These are phyloP conservation scores for Talinum fruticosum DNA, from an alignment of 148 eudicot genomes.

Conservation along the genomic window DNA sequence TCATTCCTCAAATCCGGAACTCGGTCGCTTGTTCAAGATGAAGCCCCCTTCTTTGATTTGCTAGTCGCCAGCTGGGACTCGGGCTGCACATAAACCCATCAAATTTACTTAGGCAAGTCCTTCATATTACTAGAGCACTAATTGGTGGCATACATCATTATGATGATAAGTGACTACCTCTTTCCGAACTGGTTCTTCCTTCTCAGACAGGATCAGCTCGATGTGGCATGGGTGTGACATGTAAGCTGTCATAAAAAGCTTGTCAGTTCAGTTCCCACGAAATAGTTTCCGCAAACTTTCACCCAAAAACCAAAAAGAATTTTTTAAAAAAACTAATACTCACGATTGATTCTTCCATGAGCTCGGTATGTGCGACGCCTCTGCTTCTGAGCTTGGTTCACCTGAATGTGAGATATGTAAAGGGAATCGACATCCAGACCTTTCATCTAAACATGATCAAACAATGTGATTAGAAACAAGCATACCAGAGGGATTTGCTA, in stretches of 20 bases:
- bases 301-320: neutral
- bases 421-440: slow-evolving; percentile 79
- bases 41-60: slow-evolving; percentile 35
- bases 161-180: slow-evolving; percentile 36
- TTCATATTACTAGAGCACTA: neutral
- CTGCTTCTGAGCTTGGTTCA: slow-evolving; percentile 80
- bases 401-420: slow-evolving; percentile 74
- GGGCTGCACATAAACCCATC: slow-evolving; percentile 28
- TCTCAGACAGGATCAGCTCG: slow-evolving; percentile 70
- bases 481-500: neutral
- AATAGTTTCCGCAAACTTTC: neutral
- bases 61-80: slow-evolving; percentile 39
- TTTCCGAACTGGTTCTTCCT: slow-evolving; percentile 76
- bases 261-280: neutral
- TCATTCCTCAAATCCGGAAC: neutral
- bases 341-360: slow-evolving; percentile 81
- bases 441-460: slow-evolving; percentile 43
- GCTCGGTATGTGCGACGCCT: slow-evolving; percentile 85
- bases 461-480: neutral
- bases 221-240: slow-evolving; percentile 90
- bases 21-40: neutral
- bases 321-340: slow-evolving; percentile 7
- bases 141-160: neutral
- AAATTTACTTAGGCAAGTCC: neutral
- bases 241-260: slow-evolving; percentile 47